Base-by-base conservation (phyloP, 805 yeast species). In the Nakazawaea sp. region DNA sequence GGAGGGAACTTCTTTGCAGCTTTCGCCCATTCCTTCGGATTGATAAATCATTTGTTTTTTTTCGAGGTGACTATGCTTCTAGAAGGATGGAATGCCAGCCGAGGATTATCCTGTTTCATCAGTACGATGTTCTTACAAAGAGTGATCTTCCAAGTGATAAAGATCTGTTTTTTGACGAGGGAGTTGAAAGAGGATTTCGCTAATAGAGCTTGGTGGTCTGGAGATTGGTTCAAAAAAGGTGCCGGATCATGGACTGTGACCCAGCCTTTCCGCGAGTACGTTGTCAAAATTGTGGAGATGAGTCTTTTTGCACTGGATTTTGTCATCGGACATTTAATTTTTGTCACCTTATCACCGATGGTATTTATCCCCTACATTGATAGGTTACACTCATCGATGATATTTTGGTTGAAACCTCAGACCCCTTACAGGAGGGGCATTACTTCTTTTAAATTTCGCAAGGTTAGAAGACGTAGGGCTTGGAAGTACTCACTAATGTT, bases 201-300 rank as follows among this genome's bases (percentile, higher is more conserved):
- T 2, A 70, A 72, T 41, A 42, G 59, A 27, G 68, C 73, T 1
- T 72, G 77, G 76, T 72, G 77, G 76, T 64, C 75, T 1, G 78
- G 77, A 1, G 61, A 58, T 33, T 72, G 77, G 77, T 43, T 60
- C 16, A 48, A 45, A 3, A 51, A 59, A 18, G 66, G 62, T 3
- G 43, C 64, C 10, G 72, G 72, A 4, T 53, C 58, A 51, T 46
- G 53, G 18, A 43, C 51, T 1, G 11, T 64, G 1, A 64, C 72
- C 0, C 76, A 71, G 45, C 72, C 72, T 2, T 24, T 65, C 19
- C 47, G 78, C 30, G 78, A 72, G 44, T 56, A 62, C 29, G 32
- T 63, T 9, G 72, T 71, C 5, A 72, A 72, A 41, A 50, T 58
- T 5, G 53, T 59, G 18, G 78, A 72, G 43, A 48, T 66, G 61